Conservation (phyloP, 345 rosid genomes). For the Chamaenerion angustifolium region DNA sequence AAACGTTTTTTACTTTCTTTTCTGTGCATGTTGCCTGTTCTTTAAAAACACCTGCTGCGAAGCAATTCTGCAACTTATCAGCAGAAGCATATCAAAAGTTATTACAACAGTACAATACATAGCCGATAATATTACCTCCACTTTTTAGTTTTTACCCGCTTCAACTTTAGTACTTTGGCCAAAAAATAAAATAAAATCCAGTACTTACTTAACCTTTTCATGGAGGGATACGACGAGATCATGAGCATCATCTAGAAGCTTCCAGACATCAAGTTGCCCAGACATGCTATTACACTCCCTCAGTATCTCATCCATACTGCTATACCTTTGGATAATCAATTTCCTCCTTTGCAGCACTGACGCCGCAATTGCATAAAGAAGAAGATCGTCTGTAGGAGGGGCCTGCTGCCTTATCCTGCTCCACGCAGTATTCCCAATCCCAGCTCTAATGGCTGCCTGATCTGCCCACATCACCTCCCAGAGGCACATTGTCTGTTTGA, state of each 20-base stretch:
- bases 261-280: constrained; percentile 92
- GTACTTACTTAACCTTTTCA: constrained; percentile 48
- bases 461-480: constrained; percentile 99
- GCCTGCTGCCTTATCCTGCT: constrained; percentile 64
- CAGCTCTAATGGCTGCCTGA: constrained; percentile 85
- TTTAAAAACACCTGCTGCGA: too few species aligned
- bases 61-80: too few species aligned
- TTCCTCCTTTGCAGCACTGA: constrained; percentile 86
- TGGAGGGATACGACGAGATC: constrained; percentile 71
- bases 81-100: too few species aligned
- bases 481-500: constrained; percentile 71
- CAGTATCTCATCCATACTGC: constrained; percentile 88
- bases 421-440: constrained; percentile 81
- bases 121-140: too few species aligned
- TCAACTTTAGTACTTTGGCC: too few species aligned
- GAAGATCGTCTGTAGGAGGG: constrained; percentile 80
- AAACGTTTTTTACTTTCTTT: too few species aligned
- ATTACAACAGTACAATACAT: too few species aligned
- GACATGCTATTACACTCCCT: constrained; percentile 86
- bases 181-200: too few species aligned
- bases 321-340: constrained; percentile 70
- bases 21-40: too few species aligned
- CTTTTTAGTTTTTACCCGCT: too few species aligned
- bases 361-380: constrained; percentile 82
- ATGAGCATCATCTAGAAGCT: constrained; percentile 88